These are phyloP conservation scores for Boletus semigastroideus DNA, from an alignment of 1,284 basidiomycete species.

Conservation along the genomic window DNA sequence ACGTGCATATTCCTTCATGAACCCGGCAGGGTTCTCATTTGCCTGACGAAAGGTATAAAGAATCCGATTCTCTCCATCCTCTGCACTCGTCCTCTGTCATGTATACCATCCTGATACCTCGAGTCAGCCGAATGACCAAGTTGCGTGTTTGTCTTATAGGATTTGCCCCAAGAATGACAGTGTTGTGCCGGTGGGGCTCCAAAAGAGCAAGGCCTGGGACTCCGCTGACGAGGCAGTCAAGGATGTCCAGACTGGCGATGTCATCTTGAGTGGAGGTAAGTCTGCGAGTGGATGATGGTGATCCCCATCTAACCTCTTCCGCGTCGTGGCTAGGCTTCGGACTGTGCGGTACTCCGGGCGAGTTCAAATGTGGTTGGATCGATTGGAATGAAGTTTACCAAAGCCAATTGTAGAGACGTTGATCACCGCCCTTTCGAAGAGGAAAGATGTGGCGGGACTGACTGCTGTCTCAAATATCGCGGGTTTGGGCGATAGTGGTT, in stretches of 20 bases:
- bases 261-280: slow-evolving; percentile 77
- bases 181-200: slow-evolving; percentile 11
- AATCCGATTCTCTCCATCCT: neutral
- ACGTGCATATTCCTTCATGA: slow-evolving; percentile 1
- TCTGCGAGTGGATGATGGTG: slow-evolving; percentile 5
- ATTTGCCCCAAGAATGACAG: slow-evolving; percentile 7
- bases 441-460: slow-evolving; percentile 67
- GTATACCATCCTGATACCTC: slow-evolving; percentile 6
- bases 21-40: neutral
- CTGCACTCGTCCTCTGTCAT: neutral
- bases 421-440: slow-evolving; percentile 70
- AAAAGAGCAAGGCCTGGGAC: slow-evolving; percentile 71
- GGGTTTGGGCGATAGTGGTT: slow-evolving; percentile 71
- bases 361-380: slow-evolving; percentile 11
- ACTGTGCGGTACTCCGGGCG: slow-evolving; percentile 69
- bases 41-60: slow-evolving; percentile 15
- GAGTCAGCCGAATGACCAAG: slow-evolving; percentile 5
- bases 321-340: slow-evolving; percentile 60
- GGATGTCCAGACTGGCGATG: slow-evolving; percentile 76
- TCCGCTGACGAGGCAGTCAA: slow-evolving; percentile 76
- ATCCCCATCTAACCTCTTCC: neutral
- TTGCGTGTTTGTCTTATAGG: slow-evolving; percentile 5
- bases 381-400: neutral
- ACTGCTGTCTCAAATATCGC: slow-evolving; percentile 89
- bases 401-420: slow-evolving; percentile 61